Conservation (phyloP, 345 rosid genomes). For the Eutrema heterophyllum region DNA sequence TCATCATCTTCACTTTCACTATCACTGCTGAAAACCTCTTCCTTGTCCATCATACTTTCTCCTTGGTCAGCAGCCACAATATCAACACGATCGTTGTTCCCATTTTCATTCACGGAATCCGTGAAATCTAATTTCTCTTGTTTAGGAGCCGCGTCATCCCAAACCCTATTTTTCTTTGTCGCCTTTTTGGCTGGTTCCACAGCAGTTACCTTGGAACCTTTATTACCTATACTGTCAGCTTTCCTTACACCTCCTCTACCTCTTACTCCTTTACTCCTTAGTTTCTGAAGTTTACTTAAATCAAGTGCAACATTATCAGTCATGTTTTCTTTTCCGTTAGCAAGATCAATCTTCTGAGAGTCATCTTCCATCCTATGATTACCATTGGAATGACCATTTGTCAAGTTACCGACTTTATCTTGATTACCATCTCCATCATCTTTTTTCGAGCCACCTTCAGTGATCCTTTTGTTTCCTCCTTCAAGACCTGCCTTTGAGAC, state of each 20-base stretch:
- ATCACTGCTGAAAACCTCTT: constrained; percentile 82
- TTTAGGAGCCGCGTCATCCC: constrained; percentile 74
- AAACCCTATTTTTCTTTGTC: constrained; percentile 84
- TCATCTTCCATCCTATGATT: constrained; percentile 38
- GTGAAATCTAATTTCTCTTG: constrained; percentile 82
- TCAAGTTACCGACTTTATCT: constrained; percentile 41
- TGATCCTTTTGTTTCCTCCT: constrained; percentile 51
- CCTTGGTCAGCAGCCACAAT: constrained; percentile 80
- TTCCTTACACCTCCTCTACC: constrained; percentile 52
- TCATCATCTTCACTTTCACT: constrained; percentile 79
- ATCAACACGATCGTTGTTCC: constrained; percentile 44
- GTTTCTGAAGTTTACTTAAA: constrained; percentile 85
- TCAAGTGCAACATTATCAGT: constrained; percentile 70
- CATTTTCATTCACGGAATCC: constrained; percentile 54
- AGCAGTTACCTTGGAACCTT: constrained; percentile 47
- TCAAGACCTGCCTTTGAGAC: constrained; percentile 48
- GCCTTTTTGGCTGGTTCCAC: constrained; percentile 71
- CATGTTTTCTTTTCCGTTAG: constrained; percentile 77
- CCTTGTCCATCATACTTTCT: constrained; percentile 98
- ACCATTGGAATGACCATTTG: constrained; percentile 63
- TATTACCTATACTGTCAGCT: constrained; percentile 63
- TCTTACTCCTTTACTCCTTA: constrained; percentile 72
- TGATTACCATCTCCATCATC: constrained; percentile 62
- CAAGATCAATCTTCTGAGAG: constrained; percentile 41
- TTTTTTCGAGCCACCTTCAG: constrained; percentile 32